Base-by-base conservation (phyloP, 768 basidiomycete genomes). In the Rhizopogon vesiculosus region DNA sequence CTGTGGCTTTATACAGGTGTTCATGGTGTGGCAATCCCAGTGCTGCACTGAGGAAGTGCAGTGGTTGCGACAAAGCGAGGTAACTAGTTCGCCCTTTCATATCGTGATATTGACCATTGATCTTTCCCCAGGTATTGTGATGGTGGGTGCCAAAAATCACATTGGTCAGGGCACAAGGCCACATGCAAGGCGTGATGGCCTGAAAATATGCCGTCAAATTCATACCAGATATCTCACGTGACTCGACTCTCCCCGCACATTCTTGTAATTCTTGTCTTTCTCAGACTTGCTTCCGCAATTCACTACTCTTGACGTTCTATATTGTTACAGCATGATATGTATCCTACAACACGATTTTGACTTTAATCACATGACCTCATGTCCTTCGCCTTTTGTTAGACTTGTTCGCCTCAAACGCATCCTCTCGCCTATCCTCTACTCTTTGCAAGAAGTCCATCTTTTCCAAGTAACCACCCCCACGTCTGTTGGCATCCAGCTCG, bases 381-480 rank as follows among this genome's bases (percentile, higher is more conserved):
- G 45, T 49, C 53, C 61, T 69, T 25, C 69, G 61, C 54, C 88
- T 78, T 65, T 89, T 89, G 44, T 65, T 77, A 51, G 74, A 64
- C 62, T 81, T 84, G 59, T 70, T 77, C 10, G 78, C 73, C 43
- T 89, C 87, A 7, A 87, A 65, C 1, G 74, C 78, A 48, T 83
- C 82, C 45, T 88, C 88, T 67, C 80, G 85, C 57, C 89, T 77
- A 46, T 83, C 84, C 33, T 83, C 86, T 0, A 93, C 91, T 45
- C 92, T 73, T 56, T 85, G 74, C 62, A 94, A 69, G 64, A 93
- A 94, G 40, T 92, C 90, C 31, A 91, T 83, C 71, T 89, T 93
- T 61, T 91, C 91, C 18, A 94, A 73, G 69, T 89, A 94, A 0
- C 91, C 89, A 8, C 88, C 90, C 0, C 84, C 81, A 42, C 85